phyloP scores from a whole-genome alignment of 2,329 filamentous ascomycete genomes.

The Coniochaeta sp. region DNA sequence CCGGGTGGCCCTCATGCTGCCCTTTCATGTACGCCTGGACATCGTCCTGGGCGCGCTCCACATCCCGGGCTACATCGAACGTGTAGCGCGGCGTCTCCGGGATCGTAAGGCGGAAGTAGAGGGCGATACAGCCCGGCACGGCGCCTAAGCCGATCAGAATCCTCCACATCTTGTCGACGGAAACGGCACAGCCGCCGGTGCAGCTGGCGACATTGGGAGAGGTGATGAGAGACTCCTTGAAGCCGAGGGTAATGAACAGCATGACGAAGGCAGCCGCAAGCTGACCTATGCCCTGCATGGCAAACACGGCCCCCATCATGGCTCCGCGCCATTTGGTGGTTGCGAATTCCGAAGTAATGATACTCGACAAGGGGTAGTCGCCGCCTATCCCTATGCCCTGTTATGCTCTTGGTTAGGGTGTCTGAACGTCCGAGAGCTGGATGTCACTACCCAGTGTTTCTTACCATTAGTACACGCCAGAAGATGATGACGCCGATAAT shows the following conservation, averaged over 20 bases:
- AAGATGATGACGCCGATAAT: constrained; percentile 66
- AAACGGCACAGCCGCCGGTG: constrained; percentile 54
- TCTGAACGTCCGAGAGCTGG: neutral
- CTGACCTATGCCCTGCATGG: constrained; percentile 82
- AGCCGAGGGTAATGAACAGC: constrained; percentile 66
- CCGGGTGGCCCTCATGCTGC: constrained; percentile 52
- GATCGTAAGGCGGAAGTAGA: constrained; percentile 75
- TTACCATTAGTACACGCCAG: constrained; percentile 69
- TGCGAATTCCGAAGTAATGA: constrained; percentile 83
- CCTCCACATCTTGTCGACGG: constrained; percentile 85
- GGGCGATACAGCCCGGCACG: constrained; percentile 70
- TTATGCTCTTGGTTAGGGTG: too few species aligned
- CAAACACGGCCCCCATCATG: constrained; percentile 83
- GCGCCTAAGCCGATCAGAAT: constrained; percentile 74
- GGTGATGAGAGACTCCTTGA: constrained; percentile 54
- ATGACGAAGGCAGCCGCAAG: constrained; percentile 69
- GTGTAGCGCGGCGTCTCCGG: constrained; percentile 86
- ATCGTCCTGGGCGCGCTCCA: constrained; percentile 67
- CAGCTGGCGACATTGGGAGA: constrained; percentile 49
- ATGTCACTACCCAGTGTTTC: too few species aligned
- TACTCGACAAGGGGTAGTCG: constrained; percentile 75
- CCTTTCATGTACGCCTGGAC: constrained; percentile 66
- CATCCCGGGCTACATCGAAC: constrained; percentile 70
- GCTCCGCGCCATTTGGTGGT: constrained; percentile 80
- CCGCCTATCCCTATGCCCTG: constrained; percentile 60